Base-by-base conservation (phyloP, 768 basidiomycete species). In the Pleurotus giganteus region DNA sequence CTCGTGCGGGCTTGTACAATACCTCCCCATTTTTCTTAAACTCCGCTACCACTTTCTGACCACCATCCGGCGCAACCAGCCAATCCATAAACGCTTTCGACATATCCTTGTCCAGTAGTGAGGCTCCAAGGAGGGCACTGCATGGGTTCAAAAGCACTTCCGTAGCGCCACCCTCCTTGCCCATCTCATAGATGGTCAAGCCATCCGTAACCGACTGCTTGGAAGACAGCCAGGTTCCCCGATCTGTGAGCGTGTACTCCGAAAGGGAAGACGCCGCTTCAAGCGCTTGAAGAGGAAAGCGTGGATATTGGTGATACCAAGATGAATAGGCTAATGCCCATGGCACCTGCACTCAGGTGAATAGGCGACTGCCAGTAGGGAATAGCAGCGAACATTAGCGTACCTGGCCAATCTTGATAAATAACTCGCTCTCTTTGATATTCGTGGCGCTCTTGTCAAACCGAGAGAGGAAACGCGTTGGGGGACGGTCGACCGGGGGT, bases 371-470 rank as follows among this genome's bases (percentile, higher is more conserved):
- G 15, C 32, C 9, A 11, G 21, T 24, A 29, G 17, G 41, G 21
- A 59, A 26, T 44, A n/a, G 17, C 34, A 50, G 17, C 24, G 39
- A 42, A 45, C 26, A 13, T 50, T 21, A 36, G 57, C 61, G 5
- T 49, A 74, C 80, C 65, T 82, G 80, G 6, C 81, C 80, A 23
- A 83, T 80, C 8, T 63, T 67, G 36, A 72, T 69, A 54, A 81
- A 83, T 9, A 83, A 56, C 45, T 69, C 62, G 27, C 75, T 79
- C 56, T 83, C 80, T 56, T 81, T 83, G 64, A 83, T 81, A 60
- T 83, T 82, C 0, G 81, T 83, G 7, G 82, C 81, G 50, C 79
- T 79, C 58, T 82, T 83, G 58, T 84, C 82, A 56, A 71, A 83
- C 2, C 82, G 76, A 1, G 80, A 80, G 12, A 83, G 72, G 64